phyloP scores from a whole-genome alignment of 371 early-diverging fungal genomes.

The Mucor lusitanicus region DNA sequence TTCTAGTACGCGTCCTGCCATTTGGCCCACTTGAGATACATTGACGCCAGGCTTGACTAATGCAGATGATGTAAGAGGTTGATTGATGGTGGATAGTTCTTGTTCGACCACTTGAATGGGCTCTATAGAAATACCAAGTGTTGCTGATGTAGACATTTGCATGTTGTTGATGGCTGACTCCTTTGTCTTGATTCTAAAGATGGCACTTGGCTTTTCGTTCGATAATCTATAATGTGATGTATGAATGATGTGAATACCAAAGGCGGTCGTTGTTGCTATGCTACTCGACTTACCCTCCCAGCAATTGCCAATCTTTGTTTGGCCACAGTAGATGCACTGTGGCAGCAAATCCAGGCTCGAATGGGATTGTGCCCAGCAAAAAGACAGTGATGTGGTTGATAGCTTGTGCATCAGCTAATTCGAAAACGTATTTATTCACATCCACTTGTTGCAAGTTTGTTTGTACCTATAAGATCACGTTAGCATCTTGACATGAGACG shows the following conservation, averaged over 20 bases:
- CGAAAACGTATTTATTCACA: constrained; percentile 79
- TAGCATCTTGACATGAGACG: not conserved
- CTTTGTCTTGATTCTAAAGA: constrained; percentile 61
- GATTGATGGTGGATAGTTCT: constrained; percentile 42
- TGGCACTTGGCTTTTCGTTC: constrained; percentile 78
- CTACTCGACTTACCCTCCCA: constrained; percentile 67
- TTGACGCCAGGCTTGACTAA: constrained; percentile 32
- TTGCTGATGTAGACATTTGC: constrained; percentile 58
- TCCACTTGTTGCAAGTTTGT: constrained; percentile 89
- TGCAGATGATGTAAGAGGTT: constrained; percentile 8
- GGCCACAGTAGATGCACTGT: constrained; percentile 92
- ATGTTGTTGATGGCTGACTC: constrained; percentile 11
- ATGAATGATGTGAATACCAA: not conserved
- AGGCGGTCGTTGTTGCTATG: not conserved
- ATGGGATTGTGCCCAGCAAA: constrained; percentile 81
- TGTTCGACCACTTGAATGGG: constrained; percentile 71
- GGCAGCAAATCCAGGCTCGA: constrained; percentile 83
- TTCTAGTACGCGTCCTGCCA: constrained; percentile 56
- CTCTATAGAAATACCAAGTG: constrained; percentile 90
- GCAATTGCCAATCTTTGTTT: constrained; percentile 81
- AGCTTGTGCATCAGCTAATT: constrained; percentile 74
- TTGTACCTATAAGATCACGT: constrained; percentile 65
- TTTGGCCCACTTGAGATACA: constrained; percentile 37
- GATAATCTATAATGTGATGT: constrained; percentile 51
- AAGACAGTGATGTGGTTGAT: constrained; percentile 95